Evolutionary conservation across 1,284 basidiomycete species (phyloP), one percentile per base, ranked within the genome.

Genomic region (Cryptococcus sp.): DNA sequence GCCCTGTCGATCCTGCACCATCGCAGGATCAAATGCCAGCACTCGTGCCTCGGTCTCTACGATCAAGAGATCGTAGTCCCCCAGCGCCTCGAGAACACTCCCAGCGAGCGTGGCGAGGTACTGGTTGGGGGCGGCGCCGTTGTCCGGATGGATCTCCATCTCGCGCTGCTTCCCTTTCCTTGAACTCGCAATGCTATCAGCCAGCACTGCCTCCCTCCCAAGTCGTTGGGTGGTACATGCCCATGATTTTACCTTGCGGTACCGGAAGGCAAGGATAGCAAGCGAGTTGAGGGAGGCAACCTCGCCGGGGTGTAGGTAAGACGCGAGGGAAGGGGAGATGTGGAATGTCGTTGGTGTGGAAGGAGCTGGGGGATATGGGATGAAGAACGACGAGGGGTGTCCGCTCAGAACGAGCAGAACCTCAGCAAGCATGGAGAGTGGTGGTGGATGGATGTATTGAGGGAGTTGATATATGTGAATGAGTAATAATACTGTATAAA

Each of bases 231-330:
- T 55, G 3, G 40, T 23, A 9, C 33, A 37, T 0, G 70, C 65
- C 72, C 72, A 76, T 24, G 20, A 66, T 70, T 85, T 87, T 67
- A 93, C 84, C 54, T 80, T 84, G 59, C 83, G 80, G 73, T 91
- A 92, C 28, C 85, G 82, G 38, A 79, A 80, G 0, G 88, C 89
- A 45, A 91, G 84, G 40, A 81, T 79, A 2, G 83, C 87, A 2
- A 93, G 82, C 4, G 83, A 82, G 67, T 88, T 85, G 24, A 93
- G 81, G 59, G 86, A 87, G 70, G 91, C 84, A 52, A 85, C 82
- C 73, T 93, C 91, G 2, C 91, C 91, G 1, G 90, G 91, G 69
- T 93, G 90, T 1, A 93, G 82, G 18, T 91, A 83, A 11, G 84
- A 80, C 2, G 80, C 72, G 64, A 91, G 86, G 0, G 85, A 80